Conservation (phyloP, 2,329 filamentous ascomycete species). For the Trichoderma guizhouense region DNA sequence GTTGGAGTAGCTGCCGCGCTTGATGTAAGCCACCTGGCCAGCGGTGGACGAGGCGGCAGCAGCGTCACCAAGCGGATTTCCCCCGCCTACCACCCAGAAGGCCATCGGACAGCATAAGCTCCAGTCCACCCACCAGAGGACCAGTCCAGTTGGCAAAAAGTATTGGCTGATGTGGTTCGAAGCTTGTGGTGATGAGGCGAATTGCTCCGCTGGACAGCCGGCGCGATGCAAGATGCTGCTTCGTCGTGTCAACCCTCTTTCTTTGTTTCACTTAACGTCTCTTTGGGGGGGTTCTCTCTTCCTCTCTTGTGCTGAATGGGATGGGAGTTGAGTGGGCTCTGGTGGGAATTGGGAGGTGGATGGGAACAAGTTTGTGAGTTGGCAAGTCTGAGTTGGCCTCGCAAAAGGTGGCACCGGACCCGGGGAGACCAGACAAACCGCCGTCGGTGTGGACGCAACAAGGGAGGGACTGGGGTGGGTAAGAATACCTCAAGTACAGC, state of each 20-base stretch:
- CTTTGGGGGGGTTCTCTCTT: neutral
- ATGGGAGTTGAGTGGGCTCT: neutral
- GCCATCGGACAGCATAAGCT: constrained; percentile 38
- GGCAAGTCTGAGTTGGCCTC: constrained; percentile 1
- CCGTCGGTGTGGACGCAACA: constrained; percentile 1
- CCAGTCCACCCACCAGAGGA: constrained; percentile 12
- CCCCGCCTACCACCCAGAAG: constrained; percentile 39
- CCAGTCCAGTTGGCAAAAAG: neutral
- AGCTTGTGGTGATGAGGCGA: neutral
- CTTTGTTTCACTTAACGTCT: neutral
- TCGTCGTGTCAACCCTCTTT: constrained; percentile 5
- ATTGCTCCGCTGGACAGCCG: constrained; percentile 13
- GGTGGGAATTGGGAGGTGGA: neutral
- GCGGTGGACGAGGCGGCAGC: constrained; percentile 14
- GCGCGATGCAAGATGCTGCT: constrained; percentile 12
- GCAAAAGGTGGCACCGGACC: neutral
- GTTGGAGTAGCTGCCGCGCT: constrained; percentile 6
- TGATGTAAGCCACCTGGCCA: constrained; percentile 16
- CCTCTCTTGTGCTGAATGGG: neutral
- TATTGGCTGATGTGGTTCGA: constrained; percentile 1
- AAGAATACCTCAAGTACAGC: constrained; percentile 6
- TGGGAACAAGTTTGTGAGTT: constrained; percentile 7
- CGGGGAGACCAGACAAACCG: neutral
- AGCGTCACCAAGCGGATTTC: constrained; percentile 28
- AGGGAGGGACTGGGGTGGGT: neutral